Percentiles rank a stretch among this genome's conserved stretches.
phyloP scores from a whole-genome alignment of 2,329 filamentous ascomycete species.

The Nothophaeocryptopus gaeumannii region DNA sequence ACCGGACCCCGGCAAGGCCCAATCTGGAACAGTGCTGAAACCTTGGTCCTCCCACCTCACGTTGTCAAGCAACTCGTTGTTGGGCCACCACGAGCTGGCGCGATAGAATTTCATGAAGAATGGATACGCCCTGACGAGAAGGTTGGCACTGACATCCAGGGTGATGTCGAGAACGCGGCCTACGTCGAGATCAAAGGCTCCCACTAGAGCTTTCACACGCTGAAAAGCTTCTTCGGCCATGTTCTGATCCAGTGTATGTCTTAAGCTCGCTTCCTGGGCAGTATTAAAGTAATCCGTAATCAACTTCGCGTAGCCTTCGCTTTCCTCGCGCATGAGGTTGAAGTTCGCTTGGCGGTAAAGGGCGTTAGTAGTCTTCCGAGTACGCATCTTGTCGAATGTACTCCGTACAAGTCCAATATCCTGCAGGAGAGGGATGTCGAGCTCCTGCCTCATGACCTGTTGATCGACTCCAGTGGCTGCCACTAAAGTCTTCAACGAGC shows the following conservation, averaged over 20 bases:
- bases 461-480: slow-evolving; percentile 69
- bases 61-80: slow-evolving; percentile 54
- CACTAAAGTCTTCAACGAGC: slow-evolving; percentile 65
- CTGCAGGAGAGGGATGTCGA: slow-evolving; percentile 76
- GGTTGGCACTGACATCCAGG: slow-evolving; percentile 88
- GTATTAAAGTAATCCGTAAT: slow-evolving; percentile 94
- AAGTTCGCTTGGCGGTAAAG: slow-evolving; percentile 96
- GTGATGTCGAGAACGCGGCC: slow-evolving; percentile 92
- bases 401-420: slow-evolving; percentile 76
- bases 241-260: slow-evolving; percentile 72
- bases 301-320: slow-evolving; percentile 94
- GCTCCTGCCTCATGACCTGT: slow-evolving; percentile 69
- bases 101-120: slow-evolving; percentile 94
- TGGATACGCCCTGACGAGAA: slow-evolving; percentile 85
- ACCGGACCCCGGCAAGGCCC: slow-evolving; percentile 73
- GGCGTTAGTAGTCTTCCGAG: slow-evolving; percentile 86
- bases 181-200: slow-evolving; percentile 94
- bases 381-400: slow-evolving; percentile 79
- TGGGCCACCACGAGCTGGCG: slow-evolving; percentile 95
- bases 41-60: slow-evolving; percentile 50
- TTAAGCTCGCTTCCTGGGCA: slow-evolving; percentile 57
- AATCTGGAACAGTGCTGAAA: slow-evolving; percentile 70
- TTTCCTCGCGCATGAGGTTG: slow-evolving; percentile 91
- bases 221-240: slow-evolving; percentile 84
- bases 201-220: slow-evolving; percentile 88